A percentile compares a stretch with the other conserved stretches of the same genome.
Conservation (phyloP, 768 basidiomycete genomes). For the Cubamyces lactineus region DNA sequence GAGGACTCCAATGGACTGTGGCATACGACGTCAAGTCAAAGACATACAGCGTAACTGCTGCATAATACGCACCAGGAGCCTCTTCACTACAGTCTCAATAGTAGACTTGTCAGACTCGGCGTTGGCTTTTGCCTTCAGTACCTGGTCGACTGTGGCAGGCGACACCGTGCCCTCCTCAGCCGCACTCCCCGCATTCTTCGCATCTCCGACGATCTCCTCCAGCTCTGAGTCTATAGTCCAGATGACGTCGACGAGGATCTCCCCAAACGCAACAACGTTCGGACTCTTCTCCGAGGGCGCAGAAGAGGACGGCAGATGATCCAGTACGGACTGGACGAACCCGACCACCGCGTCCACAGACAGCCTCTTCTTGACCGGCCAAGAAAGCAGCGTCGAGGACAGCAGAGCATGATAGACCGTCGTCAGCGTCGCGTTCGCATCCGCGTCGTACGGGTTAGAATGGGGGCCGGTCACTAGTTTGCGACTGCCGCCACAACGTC, state of each 20-base stretch:
- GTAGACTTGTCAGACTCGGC: slow-evolving; percentile 68
- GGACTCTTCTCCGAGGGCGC: slow-evolving; percentile 39
- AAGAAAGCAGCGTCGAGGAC: slow-evolving; percentile 58
- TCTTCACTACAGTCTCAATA: slow-evolving; percentile 59
- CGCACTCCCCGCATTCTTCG: slow-evolving; percentile 41
- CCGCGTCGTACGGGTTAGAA: slow-evolving; percentile 57
- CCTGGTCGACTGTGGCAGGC: slow-evolving; percentile 24
- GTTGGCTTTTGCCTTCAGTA: slow-evolving; percentile 47
- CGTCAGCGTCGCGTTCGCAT: slow-evolving; percentile 57
- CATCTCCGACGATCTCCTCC: slow-evolving; percentile 68
- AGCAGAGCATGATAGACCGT: slow-evolving; percentile 74
- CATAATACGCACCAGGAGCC: slow-evolving; percentile 55
- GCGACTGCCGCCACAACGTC: slow-evolving; percentile 48
- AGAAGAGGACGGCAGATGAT: slow-evolving; percentile 65
- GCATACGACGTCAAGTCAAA: neutral
- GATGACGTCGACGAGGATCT: slow-evolving; percentile 75
- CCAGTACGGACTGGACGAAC: slow-evolving; percentile 66
- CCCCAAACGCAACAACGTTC: slow-evolving; percentile 56
- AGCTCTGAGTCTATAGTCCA: slow-evolving; percentile 82
- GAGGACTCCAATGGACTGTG: slow-evolving; percentile 60
- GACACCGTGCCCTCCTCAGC: slow-evolving; percentile 28
- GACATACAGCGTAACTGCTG: neutral
- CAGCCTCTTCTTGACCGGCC: slow-evolving; percentile 52
- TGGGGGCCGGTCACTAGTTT: slow-evolving; percentile 63
- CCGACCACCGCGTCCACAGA: slow-evolving; percentile 55